A percentile compares a stretch with the other conserved stretches of the same genome.
These are phyloP conservation scores for Dactylellina leptospora DNA, from an alignment of 2,329 filamentous ascomycete genomes.

Conservation along the genomic window DNA sequence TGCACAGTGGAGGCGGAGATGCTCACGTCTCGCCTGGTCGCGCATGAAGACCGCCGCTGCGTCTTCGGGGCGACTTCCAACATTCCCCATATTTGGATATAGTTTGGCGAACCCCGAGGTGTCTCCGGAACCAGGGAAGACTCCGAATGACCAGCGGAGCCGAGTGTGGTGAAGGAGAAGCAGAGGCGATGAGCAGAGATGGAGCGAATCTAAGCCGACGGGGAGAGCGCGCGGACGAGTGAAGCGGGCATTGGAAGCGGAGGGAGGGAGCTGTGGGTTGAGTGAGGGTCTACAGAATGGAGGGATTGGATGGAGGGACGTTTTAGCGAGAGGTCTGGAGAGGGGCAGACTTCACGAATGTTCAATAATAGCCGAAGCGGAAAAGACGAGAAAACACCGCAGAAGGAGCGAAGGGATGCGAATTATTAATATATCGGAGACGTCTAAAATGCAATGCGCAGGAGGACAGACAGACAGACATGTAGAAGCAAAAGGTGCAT, in stretches of 20 bases:
- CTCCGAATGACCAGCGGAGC: background rate
- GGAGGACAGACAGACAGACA: too few species aligned
- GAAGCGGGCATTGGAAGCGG: constrained; percentile 19
- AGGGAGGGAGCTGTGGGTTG: background rate
- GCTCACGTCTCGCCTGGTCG: constrained; percentile 87
- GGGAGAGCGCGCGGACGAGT: background rate
- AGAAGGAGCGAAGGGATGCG: background rate
- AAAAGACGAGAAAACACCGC: background rate
- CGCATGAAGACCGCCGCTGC: constrained; percentile 80
- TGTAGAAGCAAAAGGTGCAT: background rate
- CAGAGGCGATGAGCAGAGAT: background rate
- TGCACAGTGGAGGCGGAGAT: constrained; percentile 54
- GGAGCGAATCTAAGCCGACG: constrained; percentile 26
- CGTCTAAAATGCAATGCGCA: too few species aligned
- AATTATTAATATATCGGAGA: constrained; percentile 17
- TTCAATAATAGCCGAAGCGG: constrained; percentile 7
- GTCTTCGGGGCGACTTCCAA: constrained; percentile 88
- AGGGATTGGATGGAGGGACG: constrained; percentile 2
- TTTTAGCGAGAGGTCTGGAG: constrained; percentile 46
- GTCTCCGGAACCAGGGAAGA: background rate
- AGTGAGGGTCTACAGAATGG: constrained; percentile 25
- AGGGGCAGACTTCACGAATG: constrained; percentile 16
- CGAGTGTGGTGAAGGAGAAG: background rate
- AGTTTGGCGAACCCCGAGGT: background rate
- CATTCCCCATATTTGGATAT: constrained; percentile 77